These are phyloP conservation scores for Colletotrichum spaethianum DNA, from an alignment of 2,329 filamentous ascomycete genomes.

Conservation along the genomic window DNA sequence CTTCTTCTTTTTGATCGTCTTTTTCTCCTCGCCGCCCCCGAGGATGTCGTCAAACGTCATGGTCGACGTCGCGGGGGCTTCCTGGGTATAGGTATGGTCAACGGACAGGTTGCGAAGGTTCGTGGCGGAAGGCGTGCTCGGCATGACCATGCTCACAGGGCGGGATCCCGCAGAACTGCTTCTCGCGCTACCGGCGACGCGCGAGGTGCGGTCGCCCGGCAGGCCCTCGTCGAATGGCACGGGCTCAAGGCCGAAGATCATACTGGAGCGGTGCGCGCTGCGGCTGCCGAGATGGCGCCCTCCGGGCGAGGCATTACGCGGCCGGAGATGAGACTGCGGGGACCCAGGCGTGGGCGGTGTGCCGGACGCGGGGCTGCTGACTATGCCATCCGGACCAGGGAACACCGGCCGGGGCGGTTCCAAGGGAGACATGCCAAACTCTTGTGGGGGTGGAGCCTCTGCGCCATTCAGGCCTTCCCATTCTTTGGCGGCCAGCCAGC, in stretches of 20 bases:
- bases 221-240: slow-evolving; percentile 44
- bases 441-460: slow-evolving; percentile 46
- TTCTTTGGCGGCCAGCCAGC: slow-evolving; percentile 67
- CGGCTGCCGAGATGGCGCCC: slow-evolving; percentile 46
- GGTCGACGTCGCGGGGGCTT: slow-evolving; percentile 47
- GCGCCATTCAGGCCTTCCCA: slow-evolving; percentile 60
- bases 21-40: slow-evolving; percentile 50
- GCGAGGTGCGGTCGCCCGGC: slow-evolving; percentile 40
- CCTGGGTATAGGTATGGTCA: slow-evolving; percentile 41
- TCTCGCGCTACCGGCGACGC: slow-evolving; percentile 47
- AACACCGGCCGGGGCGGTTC: slow-evolving; percentile 56
- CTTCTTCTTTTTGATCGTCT: slow-evolving; percentile 56
- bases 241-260: slow-evolving; percentile 59
- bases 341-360: slow-evolving; percentile 49
- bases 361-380: slow-evolving; percentile 44
- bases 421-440: slow-evolving; percentile 55
- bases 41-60: slow-evolving; percentile 67
- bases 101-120: slow-evolving; percentile 49
- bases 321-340: slow-evolving; percentile 52
- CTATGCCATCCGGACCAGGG: slow-evolving; percentile 47
- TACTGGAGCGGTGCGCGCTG: slow-evolving; percentile 58
- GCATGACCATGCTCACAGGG: slow-evolving; percentile 38
- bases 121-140: slow-evolving; percentile 52
- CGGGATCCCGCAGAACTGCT: slow-evolving; percentile 44
- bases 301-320: slow-evolving; percentile 56